Base-by-base conservation (phyloP, 768 basidiomycete species). In the Tricholoma bakamatsutake region DNA sequence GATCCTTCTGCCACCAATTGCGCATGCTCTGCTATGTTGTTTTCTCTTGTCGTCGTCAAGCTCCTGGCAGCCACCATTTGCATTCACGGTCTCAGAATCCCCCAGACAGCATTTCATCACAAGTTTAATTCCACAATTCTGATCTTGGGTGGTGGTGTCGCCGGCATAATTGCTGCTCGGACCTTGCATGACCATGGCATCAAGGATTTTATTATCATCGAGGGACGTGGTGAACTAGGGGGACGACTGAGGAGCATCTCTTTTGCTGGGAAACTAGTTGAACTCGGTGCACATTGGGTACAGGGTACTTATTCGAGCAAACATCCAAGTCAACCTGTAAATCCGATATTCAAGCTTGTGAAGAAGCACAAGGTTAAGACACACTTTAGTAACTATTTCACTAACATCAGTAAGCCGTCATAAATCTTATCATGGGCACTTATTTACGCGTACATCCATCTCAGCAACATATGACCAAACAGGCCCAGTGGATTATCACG, bases 131-230 rank as follows among this genome's bases (percentile, higher is more conserved):
- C 56, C 10, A 72, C 64, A 7, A 77, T 85, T 12, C 75, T 87
- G 39, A 81, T 87, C 51, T 74, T 87, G 24, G 86, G 86, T 4
- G 85, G 83, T 31, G 85, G 86, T 8, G 77, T 87, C 39, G 69
- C 86, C 4, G 86, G 86, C 9, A 70, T 87, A 17, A 82, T 83
- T 34, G 84, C 85, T 9, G 86, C 87, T 11, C 77, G 80, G 28
- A 80, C 83, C 0, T 71, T 86, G 7, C 75, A 83, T 46, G 67
- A 76, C 47, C 68, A 75, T 21, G 81, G 81, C 4, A 75, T 85
- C 59, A 58, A 75, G n/a, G 73, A 84, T 62, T 85, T 84, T 62
- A 64, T 83, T 53, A 73, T 88, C 47, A 62, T 88, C 18, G 86
- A 88, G 54, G 86, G 76, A 1, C 73, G 79, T n/a, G 54, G 63